Base-by-base conservation (phyloP, 2,329 filamentous ascomycete species). In the Amauroascus niger region DNA sequence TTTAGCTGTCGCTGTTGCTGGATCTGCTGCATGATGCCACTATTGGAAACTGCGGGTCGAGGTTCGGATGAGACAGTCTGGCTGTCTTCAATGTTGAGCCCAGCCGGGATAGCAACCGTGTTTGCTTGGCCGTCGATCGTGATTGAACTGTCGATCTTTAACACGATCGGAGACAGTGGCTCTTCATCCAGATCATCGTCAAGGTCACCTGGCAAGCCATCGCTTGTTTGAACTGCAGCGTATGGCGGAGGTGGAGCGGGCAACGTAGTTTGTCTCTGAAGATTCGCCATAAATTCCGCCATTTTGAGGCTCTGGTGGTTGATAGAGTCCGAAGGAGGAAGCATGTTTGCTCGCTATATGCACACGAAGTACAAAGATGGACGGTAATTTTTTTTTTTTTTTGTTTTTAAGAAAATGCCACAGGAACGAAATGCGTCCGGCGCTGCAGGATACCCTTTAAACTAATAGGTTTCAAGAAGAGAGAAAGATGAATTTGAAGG, bases 81-180 rank as follows among this genome's bases (percentile, higher is more conserved):
- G 51, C 41, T 20, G 39, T 28, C 18, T 45, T 22, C 22, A 20
- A 6, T 50, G 7, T n/a, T 26, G 22, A 24, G 14, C n/a, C 46
- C 40, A 14, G 61, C 59, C 3, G 64, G 59, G 16, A 70, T 57
- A 20, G 59, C 57, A 43, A 69, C 54, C 1, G 60, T 63, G 57
- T 70, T 71, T n/a, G 55, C 61, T 52, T 67, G 59, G 14, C 69
- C 69, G 9, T 59, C 55, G 14, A 71, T 58, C 26, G 54, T 61
- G 55, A 70, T 68, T 4, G 67, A 69, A 7, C 62, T 61, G 52
- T 71, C 66, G 43, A 71, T 64, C 35, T 63, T 62, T 52, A 71
- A 67, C 9, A 58, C 62, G 35, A 70, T 61, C 6, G 61, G 58
- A 13, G 48, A 26, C n/a, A 57, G 41, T 28, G 49, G 33, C 14